Percentiles rank a stretch among this genome's conserved stretches.
Conservation (phyloP, 495 filamentous ascomycete genomes). For the Penicillium soppii region DNA sequence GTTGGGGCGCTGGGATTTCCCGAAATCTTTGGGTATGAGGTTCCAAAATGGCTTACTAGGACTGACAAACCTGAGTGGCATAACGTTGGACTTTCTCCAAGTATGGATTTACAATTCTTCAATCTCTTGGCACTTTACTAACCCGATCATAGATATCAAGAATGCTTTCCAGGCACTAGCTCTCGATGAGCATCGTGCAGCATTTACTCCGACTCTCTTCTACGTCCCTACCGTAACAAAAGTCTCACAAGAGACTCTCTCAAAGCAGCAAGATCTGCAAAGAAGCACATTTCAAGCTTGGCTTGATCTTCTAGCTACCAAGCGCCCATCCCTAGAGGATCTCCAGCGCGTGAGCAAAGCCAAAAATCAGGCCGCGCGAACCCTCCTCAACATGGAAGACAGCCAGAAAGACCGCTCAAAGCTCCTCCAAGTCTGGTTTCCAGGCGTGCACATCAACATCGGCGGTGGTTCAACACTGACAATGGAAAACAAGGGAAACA, state of each 20-base stretch:
- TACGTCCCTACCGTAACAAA: conserved; percentile 30
- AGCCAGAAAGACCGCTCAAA: conserved; percentile 4
- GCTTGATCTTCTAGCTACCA: background rate
- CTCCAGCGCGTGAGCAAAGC: conserved; percentile 12
- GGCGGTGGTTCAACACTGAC: conserved; percentile 33
- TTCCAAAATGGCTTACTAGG: conserved; percentile 4
- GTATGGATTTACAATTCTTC: conserved; percentile 8
- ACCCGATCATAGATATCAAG: conserved; percentile 38
- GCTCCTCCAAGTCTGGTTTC: conserved; percentile 24
- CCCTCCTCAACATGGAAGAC: conserved; percentile 9
- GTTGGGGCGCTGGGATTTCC: conserved; percentile 45
- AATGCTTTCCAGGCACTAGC: conserved; percentile 62
- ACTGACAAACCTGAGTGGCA: background rate
- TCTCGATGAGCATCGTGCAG: conserved; percentile 53
- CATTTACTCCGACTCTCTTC: conserved; percentile 57
- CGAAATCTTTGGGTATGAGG: conserved; percentile 18
- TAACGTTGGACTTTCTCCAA: conserved; percentile 9
- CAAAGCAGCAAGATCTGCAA: background rate
- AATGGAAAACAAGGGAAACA: conserved; percentile 13
- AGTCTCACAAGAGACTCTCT: background rate
- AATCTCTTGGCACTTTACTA: background rate
- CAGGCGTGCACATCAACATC: conserved; percentile 48
- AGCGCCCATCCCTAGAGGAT: background rate
- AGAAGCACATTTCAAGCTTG: background rate
- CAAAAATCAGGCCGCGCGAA: conserved; percentile 7